phyloP scores from a whole-genome alignment of 208 protist species.

The Acanthamoeba royreba region DNA sequence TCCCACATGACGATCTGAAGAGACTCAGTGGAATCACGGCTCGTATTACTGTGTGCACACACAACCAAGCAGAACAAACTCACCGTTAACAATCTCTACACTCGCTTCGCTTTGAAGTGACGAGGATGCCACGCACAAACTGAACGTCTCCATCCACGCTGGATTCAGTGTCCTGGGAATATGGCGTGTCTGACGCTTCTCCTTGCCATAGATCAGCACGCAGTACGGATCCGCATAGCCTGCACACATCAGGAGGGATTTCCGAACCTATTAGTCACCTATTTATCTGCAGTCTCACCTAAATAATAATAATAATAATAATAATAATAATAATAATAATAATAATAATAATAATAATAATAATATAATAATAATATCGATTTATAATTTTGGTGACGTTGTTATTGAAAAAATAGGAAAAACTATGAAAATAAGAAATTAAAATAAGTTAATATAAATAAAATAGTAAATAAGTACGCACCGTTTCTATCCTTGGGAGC shows the following conservation, averaged over 20 bases:
- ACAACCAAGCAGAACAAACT: background rate
- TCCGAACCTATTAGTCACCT: background rate
- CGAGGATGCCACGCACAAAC: background rate
- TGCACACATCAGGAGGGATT: too few species aligned
- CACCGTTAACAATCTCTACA: too few species aligned
- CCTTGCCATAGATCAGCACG: background rate
- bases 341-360: background rate
- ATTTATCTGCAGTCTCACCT: background rate
- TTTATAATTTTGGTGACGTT: too few species aligned
- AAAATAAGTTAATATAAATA: background rate
- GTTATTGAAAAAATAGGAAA: background rate
- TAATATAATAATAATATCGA: background rate
- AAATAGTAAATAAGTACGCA: background rate
- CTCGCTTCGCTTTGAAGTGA: too few species aligned
- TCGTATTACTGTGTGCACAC: background rate
- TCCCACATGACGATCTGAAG: background rate
- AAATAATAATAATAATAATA: background rate
- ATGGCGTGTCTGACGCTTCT: background rate
- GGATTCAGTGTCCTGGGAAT: background rate
- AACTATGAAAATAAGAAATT: background rate
- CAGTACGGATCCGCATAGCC: background rate
- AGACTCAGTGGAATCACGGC: background rate
- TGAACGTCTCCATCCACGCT: background rate
- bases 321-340: background rate
- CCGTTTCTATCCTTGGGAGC: background rate